Evolutionary conservation across 306 rosid species (phyloP).

Genomic region (Prinsepia uniflora): DNA sequence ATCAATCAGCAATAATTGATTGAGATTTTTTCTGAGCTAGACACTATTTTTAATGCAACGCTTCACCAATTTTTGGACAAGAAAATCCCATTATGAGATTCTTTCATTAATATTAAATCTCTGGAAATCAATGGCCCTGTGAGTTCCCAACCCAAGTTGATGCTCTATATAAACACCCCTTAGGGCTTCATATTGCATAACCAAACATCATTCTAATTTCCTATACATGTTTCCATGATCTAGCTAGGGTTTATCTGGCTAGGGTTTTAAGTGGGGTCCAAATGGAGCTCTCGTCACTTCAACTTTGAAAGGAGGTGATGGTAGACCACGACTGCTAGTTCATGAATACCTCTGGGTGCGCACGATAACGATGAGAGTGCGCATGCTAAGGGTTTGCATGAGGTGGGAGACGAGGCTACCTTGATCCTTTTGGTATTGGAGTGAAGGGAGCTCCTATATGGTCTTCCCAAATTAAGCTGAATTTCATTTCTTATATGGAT

Average conservation of each 20-base stretch:
- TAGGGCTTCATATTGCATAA: not conserved
- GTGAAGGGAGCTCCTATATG: conserved; percentile 61
- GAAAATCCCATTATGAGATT: conserved; percentile 10
- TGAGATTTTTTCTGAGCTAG: not conserved
- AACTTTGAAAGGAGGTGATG: conserved; percentile 48
- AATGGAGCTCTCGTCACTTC: conserved; percentile 56
- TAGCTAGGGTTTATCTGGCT: not conserved
- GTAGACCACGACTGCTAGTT: conserved; percentile 59
- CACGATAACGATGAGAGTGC: not conserved
- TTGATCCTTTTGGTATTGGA: conserved; percentile 64
- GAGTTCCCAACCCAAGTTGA: not conserved
- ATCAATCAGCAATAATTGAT: conserved; percentile 17
- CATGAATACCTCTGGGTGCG: conserved; percentile 50
- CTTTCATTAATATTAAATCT: conserved; percentile 2
- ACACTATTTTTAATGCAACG: not conserved
- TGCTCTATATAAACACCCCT: conserved; percentile 29
- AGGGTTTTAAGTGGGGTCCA: conserved; percentile 9
- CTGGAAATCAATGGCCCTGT: not conserved
- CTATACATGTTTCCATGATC: not conserved
- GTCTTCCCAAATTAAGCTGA: not conserved
- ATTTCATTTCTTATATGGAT: not conserved
- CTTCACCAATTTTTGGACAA: conserved; percentile 9
- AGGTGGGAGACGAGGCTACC: conserved; percentile 48
- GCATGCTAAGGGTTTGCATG: conserved; percentile 55
- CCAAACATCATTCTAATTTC: not conserved